Evolutionary conservation across 148 eudicot genomes (phyloP).

Genomic region (Gaultheria prostrata): DNA sequence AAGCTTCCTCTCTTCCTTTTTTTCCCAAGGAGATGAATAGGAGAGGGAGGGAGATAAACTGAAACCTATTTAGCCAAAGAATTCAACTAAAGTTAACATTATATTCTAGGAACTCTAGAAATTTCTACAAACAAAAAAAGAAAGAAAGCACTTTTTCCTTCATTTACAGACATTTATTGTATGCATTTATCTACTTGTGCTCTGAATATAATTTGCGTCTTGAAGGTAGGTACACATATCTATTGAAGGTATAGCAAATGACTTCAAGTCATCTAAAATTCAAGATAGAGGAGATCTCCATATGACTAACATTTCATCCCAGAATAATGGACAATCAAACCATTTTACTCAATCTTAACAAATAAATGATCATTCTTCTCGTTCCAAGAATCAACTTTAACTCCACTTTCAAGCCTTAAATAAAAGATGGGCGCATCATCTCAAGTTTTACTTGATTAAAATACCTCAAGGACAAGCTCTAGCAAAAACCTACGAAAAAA

Average conservation of each 20-base stretch:
- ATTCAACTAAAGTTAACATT: background rate
- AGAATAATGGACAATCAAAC: background rate
- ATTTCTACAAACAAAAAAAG: background rate
- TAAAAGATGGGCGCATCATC: background rate
- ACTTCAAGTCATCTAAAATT: background rate
- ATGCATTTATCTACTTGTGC: background rate
- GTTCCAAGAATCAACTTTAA: background rate
- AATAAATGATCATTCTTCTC: background rate
- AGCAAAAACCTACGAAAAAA: background rate
- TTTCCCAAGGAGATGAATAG: background rate
- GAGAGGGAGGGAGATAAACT: background rate
- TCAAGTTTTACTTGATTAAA: constrained; percentile 2
- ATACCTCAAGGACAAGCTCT: background rate
- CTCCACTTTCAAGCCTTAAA: background rate
- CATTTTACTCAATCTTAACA: background rate
- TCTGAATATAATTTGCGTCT: background rate
- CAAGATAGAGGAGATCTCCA: background rate
- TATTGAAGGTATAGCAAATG: background rate
- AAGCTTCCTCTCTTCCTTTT: background rate
- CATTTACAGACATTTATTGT: background rate
- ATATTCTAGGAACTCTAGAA: background rate
- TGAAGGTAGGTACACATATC: background rate
- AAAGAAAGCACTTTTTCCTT: background rate
- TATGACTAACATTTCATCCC: background rate
- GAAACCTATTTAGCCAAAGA: background rate